Evolutionary conservation across 306 rosid species (phyloP), one percentile per base, ranked within the genome.

Genomic region (Prunus campanulata): DNA sequence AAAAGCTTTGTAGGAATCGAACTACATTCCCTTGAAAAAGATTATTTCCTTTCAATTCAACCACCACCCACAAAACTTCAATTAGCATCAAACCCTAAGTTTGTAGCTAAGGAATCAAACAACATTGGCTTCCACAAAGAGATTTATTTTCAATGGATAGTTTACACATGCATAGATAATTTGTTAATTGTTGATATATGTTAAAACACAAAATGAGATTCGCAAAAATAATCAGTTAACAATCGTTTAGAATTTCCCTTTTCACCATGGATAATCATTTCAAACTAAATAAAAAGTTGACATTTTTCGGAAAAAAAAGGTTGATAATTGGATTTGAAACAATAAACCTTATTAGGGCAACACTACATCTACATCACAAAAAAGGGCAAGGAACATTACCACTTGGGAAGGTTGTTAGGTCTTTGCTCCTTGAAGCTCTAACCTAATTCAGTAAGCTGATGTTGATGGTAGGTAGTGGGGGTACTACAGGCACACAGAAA

Each of bases 381-480:
- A 25, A 20, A 14, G 15, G 39, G 22, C 44, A 55, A 35, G 5
- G 15, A 39, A 72, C 52, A 72, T 56, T 13, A 72, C 27, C 52
- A 39, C 2, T 55, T 39, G 54, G 75, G 76, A 56, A 72, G 11
- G 54, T 72, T 72, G 54, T 72, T 72, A 72, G 76, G 76, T 72
- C 14, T n/a, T 39, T 72, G 76, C 42, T 72, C 42, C 64, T 55
- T 68, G 55, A 68, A 68, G 42, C 48, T 65, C 70, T 74, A 35
- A 35, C 42, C 42, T 35, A 48, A 15, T 32, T 66, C 74, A 22
- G 9, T 70, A 8, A 48, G 68, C 65, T 77, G 55, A 72, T 57
- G 60, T 55, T 81, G 65, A 70, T 27, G 55, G 49, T 48, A 74
- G 86, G 71, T 35, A 35, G 42, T 35, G 42, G 79, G 81, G 81